Conservation (phyloP, 78 protist species). For the Reticulomyxa filosa region DNA sequence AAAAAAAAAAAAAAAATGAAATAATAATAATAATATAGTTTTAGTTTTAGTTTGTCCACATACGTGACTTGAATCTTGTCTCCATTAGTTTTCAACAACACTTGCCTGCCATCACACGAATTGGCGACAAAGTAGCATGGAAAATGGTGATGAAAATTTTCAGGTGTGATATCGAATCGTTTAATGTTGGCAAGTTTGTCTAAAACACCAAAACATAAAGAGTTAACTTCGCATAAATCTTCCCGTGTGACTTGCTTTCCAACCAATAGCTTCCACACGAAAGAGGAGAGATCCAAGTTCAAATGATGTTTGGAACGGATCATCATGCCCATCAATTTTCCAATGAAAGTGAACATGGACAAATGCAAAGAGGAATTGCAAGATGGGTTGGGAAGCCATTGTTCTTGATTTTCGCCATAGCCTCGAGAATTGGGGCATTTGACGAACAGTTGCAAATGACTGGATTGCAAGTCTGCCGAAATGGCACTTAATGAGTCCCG, state of each 20-base stretch:
- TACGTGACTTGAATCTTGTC: background rate
- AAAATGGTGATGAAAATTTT: background rate
- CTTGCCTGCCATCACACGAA: background rate
- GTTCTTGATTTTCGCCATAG: background rate
- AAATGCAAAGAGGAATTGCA: conserved; percentile 3
- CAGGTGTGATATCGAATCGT: background rate
- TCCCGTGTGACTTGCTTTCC: background rate
- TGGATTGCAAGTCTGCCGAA: conserved; percentile 17
- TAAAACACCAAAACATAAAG: background rate
- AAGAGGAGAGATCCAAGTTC: conserved; percentile 14
- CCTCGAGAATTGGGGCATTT: background rate
- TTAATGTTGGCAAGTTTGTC: background rate
- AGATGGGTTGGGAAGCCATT: conserved; percentile 20
- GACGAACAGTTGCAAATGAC: conserved; percentile 1
- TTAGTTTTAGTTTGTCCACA: too few species aligned
- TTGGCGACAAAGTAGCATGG: background rate
- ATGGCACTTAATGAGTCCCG: conserved; percentile 17
- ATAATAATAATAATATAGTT: too few species aligned
- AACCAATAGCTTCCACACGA: conserved; percentile 32
- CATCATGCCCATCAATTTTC: conserved; percentile 13
- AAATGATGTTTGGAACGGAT: background rate
- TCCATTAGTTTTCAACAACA: background rate
- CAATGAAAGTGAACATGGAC: conserved; percentile 11
- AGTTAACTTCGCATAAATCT: background rate
- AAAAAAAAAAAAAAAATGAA: too few species aligned